Evolutionary conservation across 139 green algal species (phyloP), one percentile per base, ranked within the genome.

Genomic region (Ettlia oleoabundans): DNA sequence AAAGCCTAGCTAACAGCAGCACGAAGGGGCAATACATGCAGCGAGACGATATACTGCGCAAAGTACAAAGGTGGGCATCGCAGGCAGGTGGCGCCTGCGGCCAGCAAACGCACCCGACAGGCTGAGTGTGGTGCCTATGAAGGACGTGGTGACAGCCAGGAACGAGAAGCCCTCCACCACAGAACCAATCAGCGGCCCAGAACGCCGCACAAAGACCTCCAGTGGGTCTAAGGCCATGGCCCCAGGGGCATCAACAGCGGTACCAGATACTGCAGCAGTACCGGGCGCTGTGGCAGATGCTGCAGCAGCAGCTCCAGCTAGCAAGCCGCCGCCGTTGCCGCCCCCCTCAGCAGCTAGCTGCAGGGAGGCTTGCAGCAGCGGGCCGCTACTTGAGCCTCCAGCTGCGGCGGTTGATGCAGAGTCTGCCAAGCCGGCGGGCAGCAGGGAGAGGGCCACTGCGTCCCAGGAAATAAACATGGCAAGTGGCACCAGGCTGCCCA

Each of bases 381-480:
- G 55, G 18, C 5, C 55, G 55, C 5, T 4, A 38, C 38, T n/a
- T n/a, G n/a, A n/a, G n/a, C n/a, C n/a, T n/a, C n/a, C n/a, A n/a
- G n/a, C n/a, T n/a, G n/a, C 40, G n/a, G 26, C 40, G 55, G 41
- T 40, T 40, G 53, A 26, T 4, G 9, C 58, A 13, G 55, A 37
- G 38, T 70, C 74, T 19, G 55, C 58, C 37, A 81, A 55, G 32
- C 55, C 74, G 0, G 55, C 19, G 7, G 74, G 74, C 74, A 81
- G 55, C 37, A 81, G 55, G 1, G 74, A 81, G 10, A 81, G 74
- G 10, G 74, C 55, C 28, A 81, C 89, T 2, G 87, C 86, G 43
- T 95, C 81, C 91, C 93, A 96, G 1, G 81, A 65, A 0, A 94
- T 30, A 37, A 96, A 95, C 92, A 96, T 95, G 35, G 41, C 42